Evolutionary conservation across 2,329 filamentous ascomycete genomes (phyloP), one percentile per base, ranked within the genome.

Genomic region (Beauveria australis): DNA sequence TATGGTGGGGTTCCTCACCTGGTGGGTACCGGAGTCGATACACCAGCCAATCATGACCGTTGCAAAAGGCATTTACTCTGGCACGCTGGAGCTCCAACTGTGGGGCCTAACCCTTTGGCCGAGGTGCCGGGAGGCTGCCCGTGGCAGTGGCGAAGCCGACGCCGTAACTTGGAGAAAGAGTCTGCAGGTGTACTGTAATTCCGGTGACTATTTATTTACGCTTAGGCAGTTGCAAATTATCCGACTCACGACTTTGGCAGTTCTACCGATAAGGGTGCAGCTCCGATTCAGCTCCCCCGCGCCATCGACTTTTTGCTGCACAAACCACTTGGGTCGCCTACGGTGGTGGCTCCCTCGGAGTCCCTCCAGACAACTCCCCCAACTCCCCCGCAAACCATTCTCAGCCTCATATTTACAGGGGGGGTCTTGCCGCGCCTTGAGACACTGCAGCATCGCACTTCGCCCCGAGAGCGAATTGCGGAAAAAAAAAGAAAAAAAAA

Each of bases 351-450:
- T 48, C 14, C 49, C 58, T 30, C 41, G 19, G 48, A 44, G 47
- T 37, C 33, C 18, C 18, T 18, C 18, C 48, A 18, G 6, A 33
- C 7, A 6, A n/a, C 19, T n/a, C 41, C 53, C 40, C 53, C 24
- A 46, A 51, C 33, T 43, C 22, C 58, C 58, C 58, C 58, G 51
- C 49, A 54, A 54, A 54, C 41, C 37, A 22, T 14, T 46, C 37
- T 59, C 47, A 52, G 56, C 56, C 56, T 18, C 48, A 44, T 59
- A 26, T 2, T 52, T 59, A 46, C 56, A 59, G 48, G 55, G 48
- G 55, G 54, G 54, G 19, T 33, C 28, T 40, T n/a, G 43, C 12
- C 6, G 54, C 43, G 54, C 12, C 44, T 48, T 19, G 24, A n/a
- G 28, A 14, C 19, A 16, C 54, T 26, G n/a, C 16, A 57, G 19